Conservation (phyloP, 108 stramenopile species). For the Mediolabrus comicus region DNA sequence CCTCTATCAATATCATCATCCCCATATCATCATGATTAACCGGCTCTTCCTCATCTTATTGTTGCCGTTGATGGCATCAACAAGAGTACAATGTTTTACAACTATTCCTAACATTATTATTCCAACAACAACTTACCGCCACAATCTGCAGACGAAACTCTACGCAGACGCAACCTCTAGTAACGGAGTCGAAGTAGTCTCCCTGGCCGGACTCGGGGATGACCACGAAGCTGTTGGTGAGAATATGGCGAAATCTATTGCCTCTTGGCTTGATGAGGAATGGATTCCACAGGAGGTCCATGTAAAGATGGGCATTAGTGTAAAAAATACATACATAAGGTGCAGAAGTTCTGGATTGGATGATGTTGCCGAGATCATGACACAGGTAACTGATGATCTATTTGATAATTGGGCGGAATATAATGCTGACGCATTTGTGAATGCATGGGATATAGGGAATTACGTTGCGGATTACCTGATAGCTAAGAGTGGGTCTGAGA, state of each 20-base stretch:
- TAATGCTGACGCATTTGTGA: conserved; percentile 84
- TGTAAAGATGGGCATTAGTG: conserved; percentile 65
- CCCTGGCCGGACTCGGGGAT: conserved; percentile 43
- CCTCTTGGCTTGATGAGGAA: conserved; percentile 66
- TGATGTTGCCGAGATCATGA: conserved; percentile 79
- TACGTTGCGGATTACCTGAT: conserved; percentile 82
- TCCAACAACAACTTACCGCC: background rate
- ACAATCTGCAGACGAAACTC: background rate
- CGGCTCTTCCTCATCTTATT: background rate
- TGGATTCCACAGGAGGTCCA: conserved; percentile 88
- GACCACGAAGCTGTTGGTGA: conserved; percentile 72
- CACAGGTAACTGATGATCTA: conserved; percentile 64
- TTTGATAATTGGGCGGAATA: conserved; percentile 67
- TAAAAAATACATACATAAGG: conserved; percentile 60
- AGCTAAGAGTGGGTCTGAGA: conserved; percentile 61
- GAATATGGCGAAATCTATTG: conserved; percentile 61
- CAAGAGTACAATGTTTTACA: background rate
- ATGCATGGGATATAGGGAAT: conserved; percentile 83
- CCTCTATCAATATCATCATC: too few species aligned
- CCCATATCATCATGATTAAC: background rate
- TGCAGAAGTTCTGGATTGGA: conserved; percentile 52
- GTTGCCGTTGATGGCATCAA: background rate
- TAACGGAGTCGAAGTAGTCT: conserved; percentile 35
- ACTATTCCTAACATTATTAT: background rate
- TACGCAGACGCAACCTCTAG: background rate